These are phyloP conservation scores for Diaporthe citriasiana DNA, from an alignment of 2,329 filamentous ascomycete species.

Conservation along the genomic window DNA sequence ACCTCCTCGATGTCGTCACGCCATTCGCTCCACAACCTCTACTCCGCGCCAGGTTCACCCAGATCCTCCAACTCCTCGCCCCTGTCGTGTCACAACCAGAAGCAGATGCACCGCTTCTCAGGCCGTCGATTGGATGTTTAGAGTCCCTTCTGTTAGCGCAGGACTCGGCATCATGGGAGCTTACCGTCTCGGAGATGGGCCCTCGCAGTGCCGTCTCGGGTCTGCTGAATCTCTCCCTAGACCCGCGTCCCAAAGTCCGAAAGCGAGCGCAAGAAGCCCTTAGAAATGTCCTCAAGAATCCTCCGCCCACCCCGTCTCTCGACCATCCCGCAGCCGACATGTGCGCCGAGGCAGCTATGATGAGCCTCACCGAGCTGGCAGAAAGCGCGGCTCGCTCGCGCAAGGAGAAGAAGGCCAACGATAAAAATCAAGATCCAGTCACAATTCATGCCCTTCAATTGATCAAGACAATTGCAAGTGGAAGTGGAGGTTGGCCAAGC, in stretches of 20 bases:
- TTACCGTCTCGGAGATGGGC: conserved; percentile 85
- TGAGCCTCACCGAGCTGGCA: conserved; percentile 82
- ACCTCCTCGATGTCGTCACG: conserved; percentile 93
- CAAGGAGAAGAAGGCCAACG: conserved; percentile 76
- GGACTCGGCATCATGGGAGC: conserved; percentile 88
- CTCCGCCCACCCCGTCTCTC: conserved; percentile 90
- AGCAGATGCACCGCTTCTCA: conserved; percentile 87
- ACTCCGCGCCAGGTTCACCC: conserved; percentile 93
- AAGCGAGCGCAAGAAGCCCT: conserved; percentile 94
- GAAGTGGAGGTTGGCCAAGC: conserved; percentile 95
- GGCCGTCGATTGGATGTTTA: conserved; percentile 91
- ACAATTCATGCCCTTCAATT: conserved; percentile 94
- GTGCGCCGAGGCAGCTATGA: conserved; percentile 92
- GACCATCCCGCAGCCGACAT: conserved; percentile 97
- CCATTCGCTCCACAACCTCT: conserved; percentile 87
- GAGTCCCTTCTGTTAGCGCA: conserved; percentile 93
- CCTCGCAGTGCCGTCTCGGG: conserved; percentile 90
- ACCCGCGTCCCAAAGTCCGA: conserved; percentile 91
- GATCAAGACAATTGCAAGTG: conserved; percentile 88
- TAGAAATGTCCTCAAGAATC: conserved; percentile 83
- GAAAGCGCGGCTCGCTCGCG: conserved; percentile 71
- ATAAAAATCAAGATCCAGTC: conserved; percentile 79
- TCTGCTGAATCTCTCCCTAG: conserved; percentile 85
- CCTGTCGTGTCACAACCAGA: conserved; percentile 85
- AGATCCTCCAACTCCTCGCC: conserved; percentile 89